Evolutionary conservation across 305 asterid genomes (phyloP), one percentile per base, ranked within the genome.

Genomic region (Fraxinus floribunda): DNA sequence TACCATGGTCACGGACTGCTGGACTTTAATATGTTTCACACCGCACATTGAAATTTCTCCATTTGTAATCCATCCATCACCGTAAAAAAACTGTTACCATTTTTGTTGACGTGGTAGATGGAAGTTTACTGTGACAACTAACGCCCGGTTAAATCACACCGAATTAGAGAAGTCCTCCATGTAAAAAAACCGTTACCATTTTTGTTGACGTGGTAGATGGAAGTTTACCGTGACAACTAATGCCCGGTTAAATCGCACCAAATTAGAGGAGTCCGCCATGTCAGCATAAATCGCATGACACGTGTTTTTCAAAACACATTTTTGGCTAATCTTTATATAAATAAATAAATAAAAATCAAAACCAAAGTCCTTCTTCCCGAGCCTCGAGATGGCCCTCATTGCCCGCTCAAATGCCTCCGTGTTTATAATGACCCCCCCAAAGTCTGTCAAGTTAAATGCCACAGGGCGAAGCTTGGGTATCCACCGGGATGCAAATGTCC

Each of bases 381-480:
- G 87, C 85, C 86, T 89, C 24, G 89, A 90, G 55, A 90, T 87
- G 26, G 89, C 91, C 52, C 49, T 24, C 0, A 89, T 71, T 34
- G 91, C 92, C 73, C 72, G 82, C 88, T 89, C 89, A 80, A 90
- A 89, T 41, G 92, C 92, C 84, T 66, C 86, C 75, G 90, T 90
- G 71, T 90, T 89, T 7, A 84, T 66, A 1, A 88, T 88, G 32
- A 80, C 83, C 64, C 92, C 49, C 49, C 3, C 49, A 39, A 39
- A 90, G 16, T 90, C 90, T 80, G 91, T 89, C 82, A 89, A 79
- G 79, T 88, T 88, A 55, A 86, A 90, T 62, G 79, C 86, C 80
- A 49, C 74, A 4, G 88, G 88, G 2, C 89, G 83, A 49, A 88
- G 86, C 83, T 81, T 87, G 5, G 92, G 92, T 62, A 86, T 66